A percentile compares a stretch with the other conserved stretches of the same genome.
phyloP scores from a whole-genome alignment of 441 rosid genomes.

The Erodium trifolium region DNA sequence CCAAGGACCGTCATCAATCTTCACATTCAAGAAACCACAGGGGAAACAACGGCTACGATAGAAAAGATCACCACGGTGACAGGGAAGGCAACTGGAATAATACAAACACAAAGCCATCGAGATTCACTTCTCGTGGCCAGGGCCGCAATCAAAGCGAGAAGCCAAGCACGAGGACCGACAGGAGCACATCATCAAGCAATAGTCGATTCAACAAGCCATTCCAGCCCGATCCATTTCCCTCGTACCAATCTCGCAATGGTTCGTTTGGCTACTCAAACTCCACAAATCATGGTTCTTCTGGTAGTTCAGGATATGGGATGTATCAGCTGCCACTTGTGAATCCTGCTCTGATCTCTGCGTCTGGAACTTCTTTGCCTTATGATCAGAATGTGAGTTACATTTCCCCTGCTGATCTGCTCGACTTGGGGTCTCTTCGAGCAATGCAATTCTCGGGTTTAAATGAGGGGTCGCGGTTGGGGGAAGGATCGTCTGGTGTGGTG shows the following conservation, averaged over 20 bases:
- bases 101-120: slow-evolving; percentile 14
- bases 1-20: slow-evolving; percentile 4
- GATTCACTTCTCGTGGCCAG: slow-evolving; percentile 1
- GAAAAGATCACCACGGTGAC: slow-evolving; percentile 12
- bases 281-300: background rate
- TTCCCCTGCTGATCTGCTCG: slow-evolving; percentile 54
- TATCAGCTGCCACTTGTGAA: slow-evolving; percentile 40
- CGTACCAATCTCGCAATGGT: slow-evolving; percentile 8
- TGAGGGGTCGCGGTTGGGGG: slow-evolving; percentile 31
- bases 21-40: slow-evolving; percentile 10
- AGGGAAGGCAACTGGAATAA: slow-evolving; percentile 15
- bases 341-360: slow-evolving; percentile 43
- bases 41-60: slow-evolving; percentile 6
- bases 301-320: background rate
- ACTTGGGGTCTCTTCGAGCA: slow-evolving; percentile 61
- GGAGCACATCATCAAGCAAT: slow-evolving; percentile 1
- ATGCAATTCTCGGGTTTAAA: slow-evolving; percentile 35
- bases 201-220: slow-evolving; percentile 3
- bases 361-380: slow-evolving; percentile 54
- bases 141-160: slow-evolving; percentile 15
- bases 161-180: slow-evolving; percentile 12
- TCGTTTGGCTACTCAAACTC: slow-evolving; percentile 8
- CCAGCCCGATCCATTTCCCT: slow-evolving; percentile 10
- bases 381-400: slow-evolving; percentile 51
- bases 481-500: slow-evolving; percentile 37